Percentiles rank a stretch among this genome's conserved stretches.
Conservation (phyloP, 164 flowering plant genomes). For the Magnolia officinalis region DNA sequence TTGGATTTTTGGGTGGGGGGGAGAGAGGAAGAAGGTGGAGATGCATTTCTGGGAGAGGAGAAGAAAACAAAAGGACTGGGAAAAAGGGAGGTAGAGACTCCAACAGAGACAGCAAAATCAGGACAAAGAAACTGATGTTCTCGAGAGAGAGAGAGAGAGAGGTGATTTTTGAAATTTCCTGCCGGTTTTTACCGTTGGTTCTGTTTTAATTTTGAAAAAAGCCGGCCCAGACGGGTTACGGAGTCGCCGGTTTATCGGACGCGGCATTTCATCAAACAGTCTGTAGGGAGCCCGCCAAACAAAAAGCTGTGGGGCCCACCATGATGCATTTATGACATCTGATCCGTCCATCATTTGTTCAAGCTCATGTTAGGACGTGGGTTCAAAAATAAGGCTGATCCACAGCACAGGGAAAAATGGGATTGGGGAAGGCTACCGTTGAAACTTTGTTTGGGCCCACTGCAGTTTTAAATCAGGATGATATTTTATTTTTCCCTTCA, state of each 20-base stretch:
- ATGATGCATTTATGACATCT: no score
- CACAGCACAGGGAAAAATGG: no score
- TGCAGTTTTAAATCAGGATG: no score
- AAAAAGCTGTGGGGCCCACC: no score
- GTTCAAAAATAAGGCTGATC: no score
- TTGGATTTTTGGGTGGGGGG: not conserved
- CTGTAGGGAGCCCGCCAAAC: no score
- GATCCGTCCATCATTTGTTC: no score
- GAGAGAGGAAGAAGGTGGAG: slow-evolving; percentile 3
- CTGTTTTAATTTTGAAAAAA: not conserved
- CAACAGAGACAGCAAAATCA: slow-evolving; percentile 10
- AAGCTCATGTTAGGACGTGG: no score
- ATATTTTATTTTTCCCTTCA: no score
- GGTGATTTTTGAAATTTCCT: not conserved
- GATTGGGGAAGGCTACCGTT: no score
- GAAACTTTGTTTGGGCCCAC: no score
- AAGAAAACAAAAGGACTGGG: slow-evolving; percentile 13
- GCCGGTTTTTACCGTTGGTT: slow-evolving; percentile 11
- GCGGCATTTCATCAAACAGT: no score
- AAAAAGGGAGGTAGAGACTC: slow-evolving; percentile 1
- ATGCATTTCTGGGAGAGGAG: not conserved
- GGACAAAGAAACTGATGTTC: slow-evolving; percentile 10
- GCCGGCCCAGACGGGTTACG: not conserved
- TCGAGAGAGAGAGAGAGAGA: not conserved
- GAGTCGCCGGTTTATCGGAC: not conserved